Evolutionary conservation across 139 green algal genomes (phyloP).

Genomic region (Coelastrella sp.): DNA sequence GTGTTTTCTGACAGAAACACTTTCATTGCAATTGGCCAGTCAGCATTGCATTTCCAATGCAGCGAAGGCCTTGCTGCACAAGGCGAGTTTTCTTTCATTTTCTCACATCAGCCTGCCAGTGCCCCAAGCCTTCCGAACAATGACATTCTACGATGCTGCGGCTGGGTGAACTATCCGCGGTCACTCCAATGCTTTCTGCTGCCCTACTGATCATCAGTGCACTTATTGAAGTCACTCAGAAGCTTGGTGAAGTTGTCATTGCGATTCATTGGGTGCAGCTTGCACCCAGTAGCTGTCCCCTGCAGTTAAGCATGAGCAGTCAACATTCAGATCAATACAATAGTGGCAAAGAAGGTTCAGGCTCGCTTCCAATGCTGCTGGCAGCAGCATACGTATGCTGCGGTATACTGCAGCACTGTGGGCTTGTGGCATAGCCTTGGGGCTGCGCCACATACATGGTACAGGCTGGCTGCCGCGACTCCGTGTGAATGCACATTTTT

Average conservation of each 20-base stretch:
- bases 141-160: not conserved
- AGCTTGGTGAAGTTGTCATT: constrained; percentile 64
- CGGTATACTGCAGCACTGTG: too few relatives aligned
- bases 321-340: not conserved
- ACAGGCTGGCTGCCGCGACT: too few relatives aligned
- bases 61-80: not conserved
- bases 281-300: not conserved
- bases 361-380: not conserved
- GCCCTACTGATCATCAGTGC: constrained; percentile 47
- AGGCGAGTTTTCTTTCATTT: not conserved
- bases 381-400: not conserved
- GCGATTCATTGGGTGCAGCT: constrained; percentile 50
- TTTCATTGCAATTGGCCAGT: not conserved
- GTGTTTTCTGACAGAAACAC: too few relatives aligned
- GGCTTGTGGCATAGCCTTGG: too few relatives aligned
- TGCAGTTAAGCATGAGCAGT: not conserved
- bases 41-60: not conserved
- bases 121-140: too few relatives aligned
- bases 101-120: not conserved
- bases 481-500: too few relatives aligned
- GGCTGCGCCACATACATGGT: too few relatives aligned
- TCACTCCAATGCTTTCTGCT: not conserved
- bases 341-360: not conserved
- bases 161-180: not conserved
- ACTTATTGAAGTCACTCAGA: constrained; percentile 61